Percentiles rank a stretch among this genome's conserved stretches.
phyloP scores from a whole-genome alignment of 2,329 filamentous ascomycete species.

The Sphaerulina populicola region DNA sequence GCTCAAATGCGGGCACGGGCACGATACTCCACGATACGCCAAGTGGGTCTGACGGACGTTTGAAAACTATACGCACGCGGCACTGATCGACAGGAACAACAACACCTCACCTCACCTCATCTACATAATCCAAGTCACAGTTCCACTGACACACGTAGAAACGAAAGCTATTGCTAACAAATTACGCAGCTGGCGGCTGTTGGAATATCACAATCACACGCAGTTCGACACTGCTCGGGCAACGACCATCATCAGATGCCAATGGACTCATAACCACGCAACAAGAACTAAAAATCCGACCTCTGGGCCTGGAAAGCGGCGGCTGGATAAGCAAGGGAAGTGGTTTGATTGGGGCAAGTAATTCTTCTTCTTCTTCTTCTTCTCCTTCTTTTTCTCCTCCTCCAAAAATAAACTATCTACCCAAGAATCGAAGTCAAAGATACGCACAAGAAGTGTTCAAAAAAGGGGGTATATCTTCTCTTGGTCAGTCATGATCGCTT shows the following conservation, averaged over 20 bases:
- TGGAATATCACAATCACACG: too few species aligned
- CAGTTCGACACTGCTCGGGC: too few species aligned
- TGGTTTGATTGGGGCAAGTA: background rate
- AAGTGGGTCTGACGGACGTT: background rate
- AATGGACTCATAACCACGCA: too few species aligned
- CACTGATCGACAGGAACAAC: slow-evolving; percentile 1
- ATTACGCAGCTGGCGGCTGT: too few species aligned
- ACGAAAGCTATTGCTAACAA: background rate
- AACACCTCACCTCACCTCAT: slow-evolving; percentile 1
- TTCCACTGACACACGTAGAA: background rate
- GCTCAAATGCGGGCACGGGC: background rate
- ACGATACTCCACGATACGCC: background rate
- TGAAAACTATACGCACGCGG: background rate
- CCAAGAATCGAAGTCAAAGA: slow-evolving; percentile 9
- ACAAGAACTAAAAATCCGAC: background rate
- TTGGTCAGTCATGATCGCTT: slow-evolving; percentile 10
- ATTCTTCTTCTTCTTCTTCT: background rate
- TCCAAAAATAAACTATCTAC: slow-evolving; percentile 9
- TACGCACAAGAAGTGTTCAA: slow-evolving; percentile 14
- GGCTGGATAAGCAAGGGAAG: background rate
- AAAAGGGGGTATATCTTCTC: slow-evolving; percentile 11
- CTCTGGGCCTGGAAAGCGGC: background rate
- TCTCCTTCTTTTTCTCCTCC: background rate
- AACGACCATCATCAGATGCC: too few species aligned
- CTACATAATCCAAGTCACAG: background rate